These are phyloP conservation scores for Aspergillus novoparasiticus DNA, from an alignment of 2,329 filamentous ascomycete species.

Conservation along the genomic window DNA sequence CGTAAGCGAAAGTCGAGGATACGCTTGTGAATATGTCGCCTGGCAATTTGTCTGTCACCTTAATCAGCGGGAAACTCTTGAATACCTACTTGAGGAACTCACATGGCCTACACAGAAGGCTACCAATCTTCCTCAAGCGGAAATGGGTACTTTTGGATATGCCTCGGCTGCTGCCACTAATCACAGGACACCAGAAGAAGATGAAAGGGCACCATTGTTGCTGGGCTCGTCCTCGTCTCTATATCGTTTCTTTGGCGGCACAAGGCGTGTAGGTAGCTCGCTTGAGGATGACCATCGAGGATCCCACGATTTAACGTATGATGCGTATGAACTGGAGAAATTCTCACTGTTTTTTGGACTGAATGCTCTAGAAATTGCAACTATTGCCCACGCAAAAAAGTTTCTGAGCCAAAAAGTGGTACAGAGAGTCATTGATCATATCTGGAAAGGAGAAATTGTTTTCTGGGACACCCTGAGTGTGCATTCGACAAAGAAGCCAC, in stretches of 20 bases:
- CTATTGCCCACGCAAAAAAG: conserved; percentile 78
- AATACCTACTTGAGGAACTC: conserved; percentile 59
- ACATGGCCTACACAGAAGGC: conserved; percentile 24
- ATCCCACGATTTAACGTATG: conserved; percentile 39
- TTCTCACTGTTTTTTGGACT: conserved; percentile 74
- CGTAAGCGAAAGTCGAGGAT: conserved; percentile 58
- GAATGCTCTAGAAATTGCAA: conserved; percentile 85
- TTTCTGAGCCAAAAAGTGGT: conserved; percentile 80
- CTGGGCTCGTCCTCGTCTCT: conserved; percentile 25
- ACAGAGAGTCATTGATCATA: conserved; percentile 79
- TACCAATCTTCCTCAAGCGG: conserved; percentile 22
- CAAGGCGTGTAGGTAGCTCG: conserved; percentile 31
- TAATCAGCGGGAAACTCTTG: conserved; percentile 59
- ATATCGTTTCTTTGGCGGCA: conserved; percentile 35
- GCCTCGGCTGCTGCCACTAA: conserved; percentile 7
- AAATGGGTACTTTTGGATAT: conserved; percentile 23
- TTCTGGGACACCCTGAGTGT: conserved; percentile 83
- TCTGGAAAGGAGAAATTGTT: conserved; percentile 84
- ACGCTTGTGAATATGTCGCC: conserved; percentile 64
- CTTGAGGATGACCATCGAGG: conserved; percentile 54
- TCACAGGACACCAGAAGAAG: conserved; percentile 13
- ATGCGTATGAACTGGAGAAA: conserved; percentile 59
- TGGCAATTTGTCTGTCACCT: conserved; percentile 62
- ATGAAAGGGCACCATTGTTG: conserved; percentile 36
- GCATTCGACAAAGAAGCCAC: conserved; percentile 72